These are phyloP conservation scores for Pseudogymnoascus sp. DNA, from an alignment of 2,329 filamentous ascomycete species.

Conservation along the genomic window DNA sequence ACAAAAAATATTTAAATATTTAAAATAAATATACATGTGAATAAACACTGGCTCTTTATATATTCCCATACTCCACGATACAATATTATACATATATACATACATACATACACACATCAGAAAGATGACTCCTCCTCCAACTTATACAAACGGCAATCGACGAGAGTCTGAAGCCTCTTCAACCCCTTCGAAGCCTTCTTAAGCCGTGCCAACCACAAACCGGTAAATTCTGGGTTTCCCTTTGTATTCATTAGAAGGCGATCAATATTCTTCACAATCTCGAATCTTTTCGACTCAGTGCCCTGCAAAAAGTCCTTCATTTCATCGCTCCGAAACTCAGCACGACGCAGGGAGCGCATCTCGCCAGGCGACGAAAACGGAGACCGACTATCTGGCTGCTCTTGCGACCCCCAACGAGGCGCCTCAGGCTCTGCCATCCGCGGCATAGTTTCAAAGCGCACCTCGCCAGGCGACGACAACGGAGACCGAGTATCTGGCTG, in stretches of 20 bases:
- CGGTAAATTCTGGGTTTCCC: background rate
- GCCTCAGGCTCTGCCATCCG: background rate
- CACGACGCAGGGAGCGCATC: background rate
- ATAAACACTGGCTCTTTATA: background rate
- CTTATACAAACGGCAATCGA: background rate
- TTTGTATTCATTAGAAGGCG: background rate
- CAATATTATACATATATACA: conserved; percentile 2
- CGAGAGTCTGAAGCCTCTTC: background rate
- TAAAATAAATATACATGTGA: background rate
- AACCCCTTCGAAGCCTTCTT: background rate
- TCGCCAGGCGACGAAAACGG: background rate
- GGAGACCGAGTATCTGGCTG: background rate
- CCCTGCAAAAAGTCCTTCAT: background rate
- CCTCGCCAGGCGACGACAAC: background rate
- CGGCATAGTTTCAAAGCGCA: background rate
- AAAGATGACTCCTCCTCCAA: background rate
- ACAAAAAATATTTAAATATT: too few relatives aligned
- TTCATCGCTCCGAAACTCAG: background rate
- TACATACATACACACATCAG: background rate
- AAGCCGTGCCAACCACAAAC: background rate
- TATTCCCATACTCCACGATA: background rate
- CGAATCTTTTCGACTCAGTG: background rate
- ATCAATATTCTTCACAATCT: background rate
- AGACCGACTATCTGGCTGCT: background rate
- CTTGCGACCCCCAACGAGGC: background rate